phyloP scores from a whole-genome alignment of 2,329 filamentous ascomycete genomes.

The Nigrospora oryzae region DNA sequence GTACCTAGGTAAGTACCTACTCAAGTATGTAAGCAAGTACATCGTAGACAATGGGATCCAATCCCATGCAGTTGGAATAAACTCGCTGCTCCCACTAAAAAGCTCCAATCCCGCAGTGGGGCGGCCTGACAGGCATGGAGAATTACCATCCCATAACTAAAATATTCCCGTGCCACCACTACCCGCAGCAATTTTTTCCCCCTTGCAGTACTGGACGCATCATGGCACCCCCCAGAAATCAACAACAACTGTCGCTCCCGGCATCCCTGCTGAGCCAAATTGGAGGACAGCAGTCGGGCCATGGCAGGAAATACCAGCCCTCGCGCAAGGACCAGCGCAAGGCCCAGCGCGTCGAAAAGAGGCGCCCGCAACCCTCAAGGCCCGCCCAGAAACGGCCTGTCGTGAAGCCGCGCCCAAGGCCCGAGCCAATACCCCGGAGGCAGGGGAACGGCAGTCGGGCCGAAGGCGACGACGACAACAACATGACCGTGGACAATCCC shows the following conservation, averaged over 20 bases:
- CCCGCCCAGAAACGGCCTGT: neutral
- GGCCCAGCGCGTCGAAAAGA: constrained; percentile 19
- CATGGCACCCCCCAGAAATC: constrained; percentile 12
- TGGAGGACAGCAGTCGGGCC: constrained; percentile 13
- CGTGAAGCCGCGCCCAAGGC: constrained; percentile 1
- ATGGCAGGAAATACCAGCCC: constrained; percentile 10
- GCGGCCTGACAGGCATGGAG: no score
- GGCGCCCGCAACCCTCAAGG: constrained; percentile 7
- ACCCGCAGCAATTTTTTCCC: no score
- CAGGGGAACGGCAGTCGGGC: constrained; percentile 4
- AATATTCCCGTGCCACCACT: no score
- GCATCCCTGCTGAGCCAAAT: constrained; percentile 34
- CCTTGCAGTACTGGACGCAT: neutral
- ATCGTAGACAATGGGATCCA: no score
- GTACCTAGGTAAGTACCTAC: no score
- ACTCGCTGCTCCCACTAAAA: no score
- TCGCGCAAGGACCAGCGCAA: constrained; percentile 23
- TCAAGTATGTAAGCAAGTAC: no score
- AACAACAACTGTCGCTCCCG: constrained; percentile 30
- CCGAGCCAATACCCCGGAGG: constrained; percentile 4
- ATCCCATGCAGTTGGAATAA: no score
- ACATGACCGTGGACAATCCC: neutral
- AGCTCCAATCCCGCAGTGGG: no score
- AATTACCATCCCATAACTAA: no score
- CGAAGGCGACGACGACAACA: constrained; percentile 8